Percentiles rank a stretch among this genome's conserved stretches.
Evolutionary conservation across 2,329 filamentous ascomycete species (phyloP).

Genomic region (Ophiostoma australiae): DNA sequence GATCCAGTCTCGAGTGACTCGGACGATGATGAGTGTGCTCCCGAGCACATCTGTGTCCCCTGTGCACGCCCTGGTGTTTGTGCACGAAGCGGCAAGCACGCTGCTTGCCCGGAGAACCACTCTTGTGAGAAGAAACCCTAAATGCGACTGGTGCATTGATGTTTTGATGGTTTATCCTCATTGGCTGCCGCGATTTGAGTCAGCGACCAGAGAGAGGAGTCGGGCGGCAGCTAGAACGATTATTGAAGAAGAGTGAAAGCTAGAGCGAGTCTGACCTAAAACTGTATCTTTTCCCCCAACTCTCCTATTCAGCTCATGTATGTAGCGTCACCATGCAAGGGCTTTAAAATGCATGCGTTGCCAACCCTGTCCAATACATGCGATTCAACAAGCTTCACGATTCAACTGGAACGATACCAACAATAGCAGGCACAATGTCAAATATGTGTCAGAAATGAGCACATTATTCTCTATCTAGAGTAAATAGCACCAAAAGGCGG

Average conservation of each 20-base stretch:
- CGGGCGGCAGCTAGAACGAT: not conserved
- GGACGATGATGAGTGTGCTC: constrained; percentile 31
- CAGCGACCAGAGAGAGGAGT: not conserved
- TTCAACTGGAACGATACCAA: not conserved
- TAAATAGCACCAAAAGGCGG: constrained; percentile 1
- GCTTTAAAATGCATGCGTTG: not conserved
- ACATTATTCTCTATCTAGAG: constrained; percentile 10
- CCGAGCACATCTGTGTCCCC: constrained; percentile 31
- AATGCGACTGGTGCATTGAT: not conserved
- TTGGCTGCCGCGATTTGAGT: not conserved
- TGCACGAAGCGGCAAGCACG: constrained; percentile 20
- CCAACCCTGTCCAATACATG: not conserved
- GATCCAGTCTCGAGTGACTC: no score
- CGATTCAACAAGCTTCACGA: not conserved
- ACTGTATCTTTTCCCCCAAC: constrained; percentile 1
- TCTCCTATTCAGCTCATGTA: not conserved
- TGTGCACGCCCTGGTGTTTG: constrained; percentile 21
- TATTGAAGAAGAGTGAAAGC: not conserved
- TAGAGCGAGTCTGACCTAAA: constrained; percentile 9
- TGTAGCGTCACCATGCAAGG: not conserved
- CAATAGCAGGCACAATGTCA: not conserved
- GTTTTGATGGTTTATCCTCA: not conserved
- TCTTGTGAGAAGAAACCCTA: constrained; percentile 18
- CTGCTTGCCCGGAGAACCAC: constrained; percentile 22
- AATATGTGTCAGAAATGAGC: not conserved